Evolutionary conservation across 352 stramenopile genomes (phyloP).

Genomic region (Globisporangium cystogenes): DNA sequence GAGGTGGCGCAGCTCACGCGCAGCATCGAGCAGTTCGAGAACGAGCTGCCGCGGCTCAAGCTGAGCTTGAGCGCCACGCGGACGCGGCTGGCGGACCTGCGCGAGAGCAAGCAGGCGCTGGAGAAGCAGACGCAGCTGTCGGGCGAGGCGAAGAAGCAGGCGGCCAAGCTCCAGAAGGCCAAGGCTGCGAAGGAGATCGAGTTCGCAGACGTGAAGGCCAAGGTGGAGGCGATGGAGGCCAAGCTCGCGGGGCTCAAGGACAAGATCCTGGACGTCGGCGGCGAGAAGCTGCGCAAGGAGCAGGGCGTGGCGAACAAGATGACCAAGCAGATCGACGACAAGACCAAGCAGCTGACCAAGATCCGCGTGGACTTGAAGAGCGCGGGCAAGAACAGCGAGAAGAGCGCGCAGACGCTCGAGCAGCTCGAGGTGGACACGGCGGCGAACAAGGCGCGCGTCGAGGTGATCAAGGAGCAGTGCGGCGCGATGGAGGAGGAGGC

Average conservation of each 20-base stretch:
- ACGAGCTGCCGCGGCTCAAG: constrained; percentile 88
- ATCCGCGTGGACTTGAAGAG: constrained; percentile 82
- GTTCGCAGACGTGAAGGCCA: constrained; percentile 59
- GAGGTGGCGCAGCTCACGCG: constrained; percentile 84
- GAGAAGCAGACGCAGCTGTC: constrained; percentile 86
- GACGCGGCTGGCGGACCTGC: constrained; percentile 56
- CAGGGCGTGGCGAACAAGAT: constrained; percentile 84
- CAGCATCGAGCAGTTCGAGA: constrained; percentile 86
- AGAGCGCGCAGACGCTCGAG: constrained; percentile 53
- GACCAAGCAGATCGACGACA: constrained; percentile 81
- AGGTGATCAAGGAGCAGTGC: constrained; percentile 86
- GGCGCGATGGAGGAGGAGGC: constrained; percentile 92
- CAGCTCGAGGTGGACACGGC: constrained; percentile 77
- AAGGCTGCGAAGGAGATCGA: constrained; percentile 89
- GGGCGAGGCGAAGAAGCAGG: constrained; percentile 83
- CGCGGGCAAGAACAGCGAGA: constrained; percentile 75
- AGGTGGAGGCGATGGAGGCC: constrained; percentile 62
- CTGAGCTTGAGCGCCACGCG: constrained; percentile 75
- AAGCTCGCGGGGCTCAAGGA: constrained; percentile 92
- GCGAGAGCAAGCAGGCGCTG: constrained; percentile 58
- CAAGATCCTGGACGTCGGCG: constrained; percentile 93
- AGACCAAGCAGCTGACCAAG: constrained; percentile 87
- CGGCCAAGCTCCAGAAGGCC: constrained; percentile 75
- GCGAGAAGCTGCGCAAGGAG: constrained; percentile 92
- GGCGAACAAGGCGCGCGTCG: constrained; percentile 63